Percentiles rank a stretch among this genome's conserved stretches.
These are phyloP conservation scores for Camellia granthamiana DNA, from an alignment of 148 eudicot genomes.

Conservation along the genomic window DNA sequence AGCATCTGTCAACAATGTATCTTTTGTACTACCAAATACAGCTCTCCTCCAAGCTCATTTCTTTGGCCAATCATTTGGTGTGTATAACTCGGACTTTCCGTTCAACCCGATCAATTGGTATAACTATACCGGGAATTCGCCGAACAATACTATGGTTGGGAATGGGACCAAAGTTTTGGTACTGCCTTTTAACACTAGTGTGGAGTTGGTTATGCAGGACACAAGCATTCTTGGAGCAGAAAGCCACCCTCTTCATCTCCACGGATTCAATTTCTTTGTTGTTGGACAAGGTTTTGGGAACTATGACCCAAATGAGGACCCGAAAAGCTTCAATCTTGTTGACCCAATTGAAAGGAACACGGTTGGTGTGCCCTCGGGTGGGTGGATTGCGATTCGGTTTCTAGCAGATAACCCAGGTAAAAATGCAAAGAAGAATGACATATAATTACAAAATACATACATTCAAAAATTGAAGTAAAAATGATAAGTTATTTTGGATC, in stretches of 20 bases:
- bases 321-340: constrained; percentile 15
- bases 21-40: constrained; percentile 6
- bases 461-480: no score
- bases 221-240: constrained; percentile 11
- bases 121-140: constrained; percentile 14
- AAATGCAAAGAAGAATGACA: no score
- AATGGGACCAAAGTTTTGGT: constrained; percentile 16
- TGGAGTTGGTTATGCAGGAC: constrained; percentile 16
- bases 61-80: constrained; percentile 6
- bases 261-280: constrained; percentile 18
- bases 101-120: constrained; percentile 1
- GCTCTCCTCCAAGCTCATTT: constrained; percentile 15
- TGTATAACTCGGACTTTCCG: background rate
- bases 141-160: constrained; percentile 13
- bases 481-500: no score
- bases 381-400: constrained; percentile 20
- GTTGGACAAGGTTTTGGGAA: constrained; percentile 21
- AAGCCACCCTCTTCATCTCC: constrained; percentile 24
- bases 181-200: constrained; percentile 15
- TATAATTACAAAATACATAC: no score
- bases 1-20: constrained; percentile 16
- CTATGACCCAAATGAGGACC: constrained; percentile 14
- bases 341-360: constrained; percentile 15
- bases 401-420: constrained; percentile 13
- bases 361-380: constrained; percentile 16